Evolutionary conservation across 2,329 filamentous ascomycete genomes (phyloP).

Genomic region (Xylogone sp.): DNA sequence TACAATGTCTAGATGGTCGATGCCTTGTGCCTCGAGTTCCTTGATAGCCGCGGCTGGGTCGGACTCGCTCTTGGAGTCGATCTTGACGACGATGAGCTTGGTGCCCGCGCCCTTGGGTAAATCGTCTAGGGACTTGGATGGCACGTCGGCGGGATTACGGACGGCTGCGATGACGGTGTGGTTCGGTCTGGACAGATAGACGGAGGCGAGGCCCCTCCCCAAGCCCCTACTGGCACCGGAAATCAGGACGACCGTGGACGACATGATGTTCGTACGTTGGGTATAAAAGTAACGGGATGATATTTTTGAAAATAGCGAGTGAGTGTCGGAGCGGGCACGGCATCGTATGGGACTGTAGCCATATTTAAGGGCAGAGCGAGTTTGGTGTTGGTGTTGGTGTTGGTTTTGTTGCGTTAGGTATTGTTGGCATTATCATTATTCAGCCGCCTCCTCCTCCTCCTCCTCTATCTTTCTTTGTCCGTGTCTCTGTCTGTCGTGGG

Average conservation of each 20-base stretch:
- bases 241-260: conserved; percentile 20
- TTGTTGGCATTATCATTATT: too few relatives aligned
- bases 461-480: too few relatives aligned
- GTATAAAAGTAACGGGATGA: too few relatives aligned
- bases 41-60: conserved; percentile 25
- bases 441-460: too few relatives aligned
- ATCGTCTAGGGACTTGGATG: conserved; percentile 23
- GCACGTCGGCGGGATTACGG: conserved; percentile 25
- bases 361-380: too few relatives aligned
- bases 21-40: conserved; percentile 20
- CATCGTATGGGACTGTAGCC: too few relatives aligned
- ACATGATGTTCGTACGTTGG: too few relatives aligned
- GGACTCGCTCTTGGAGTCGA: conserved; percentile 24
- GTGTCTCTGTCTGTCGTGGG: too few relatives aligned
- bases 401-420: too few relatives aligned
- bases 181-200: conserved; percentile 31
- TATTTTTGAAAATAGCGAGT: too few relatives aligned
- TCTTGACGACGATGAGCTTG: conserved; percentile 26
- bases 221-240: conserved; percentile 30
- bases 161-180: conserved; percentile 34
- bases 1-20: conserved; percentile 30
- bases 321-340: too few relatives aligned
- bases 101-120: conserved; percentile 25
- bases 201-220: background rate
- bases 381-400: too few relatives aligned